phyloP scores from a whole-genome alignment of 2,329 filamentous ascomycete genomes.

The Ramularia endophylla region DNA sequence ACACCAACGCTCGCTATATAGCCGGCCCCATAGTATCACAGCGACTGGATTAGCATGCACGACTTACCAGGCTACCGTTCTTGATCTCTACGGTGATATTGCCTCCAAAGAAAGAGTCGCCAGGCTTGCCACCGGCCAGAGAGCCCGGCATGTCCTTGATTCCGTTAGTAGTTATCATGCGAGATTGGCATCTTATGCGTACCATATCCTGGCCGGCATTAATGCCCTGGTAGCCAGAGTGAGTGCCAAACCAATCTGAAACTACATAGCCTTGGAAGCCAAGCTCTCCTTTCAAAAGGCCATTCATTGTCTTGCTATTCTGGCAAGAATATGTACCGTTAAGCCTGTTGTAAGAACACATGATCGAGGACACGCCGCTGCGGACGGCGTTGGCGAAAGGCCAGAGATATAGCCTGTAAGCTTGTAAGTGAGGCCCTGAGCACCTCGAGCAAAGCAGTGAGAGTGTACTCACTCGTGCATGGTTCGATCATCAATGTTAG shows the following conservation, averaged over 20 bases:
- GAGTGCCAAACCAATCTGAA: slow-evolving; percentile 57
- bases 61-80: no score
- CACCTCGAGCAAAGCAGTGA: slow-evolving; percentile 57
- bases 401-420: slow-evolving; percentile 75
- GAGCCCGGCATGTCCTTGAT: no score
- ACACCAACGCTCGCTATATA: no score
- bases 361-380: slow-evolving; percentile 75
- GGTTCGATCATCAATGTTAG: slow-evolving; percentile 43
- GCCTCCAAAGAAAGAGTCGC: slow-evolving; percentile 16
- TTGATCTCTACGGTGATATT: no score
- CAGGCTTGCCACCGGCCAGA: no score
- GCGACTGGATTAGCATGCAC: no score
- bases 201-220: slow-evolving; percentile 19
- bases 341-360: slow-evolving; percentile 66
- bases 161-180: no score
- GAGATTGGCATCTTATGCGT: no score
- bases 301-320: slow-evolving; percentile 62
- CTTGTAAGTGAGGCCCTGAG: slow-evolving; percentile 39
- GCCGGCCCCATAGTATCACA: no score
- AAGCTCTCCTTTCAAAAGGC: slow-evolving; percentile 65
- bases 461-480: slow-evolving; percentile 60
- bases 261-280: slow-evolving; percentile 66
- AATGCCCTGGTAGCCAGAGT: slow-evolving; percentile 42
- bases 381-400: slow-evolving; percentile 77
- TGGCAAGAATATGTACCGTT: slow-evolving; percentile 53